phyloP scores from a whole-genome alignment of 73 alveolate genomes.

The Symbiodinium natans region DNA sequence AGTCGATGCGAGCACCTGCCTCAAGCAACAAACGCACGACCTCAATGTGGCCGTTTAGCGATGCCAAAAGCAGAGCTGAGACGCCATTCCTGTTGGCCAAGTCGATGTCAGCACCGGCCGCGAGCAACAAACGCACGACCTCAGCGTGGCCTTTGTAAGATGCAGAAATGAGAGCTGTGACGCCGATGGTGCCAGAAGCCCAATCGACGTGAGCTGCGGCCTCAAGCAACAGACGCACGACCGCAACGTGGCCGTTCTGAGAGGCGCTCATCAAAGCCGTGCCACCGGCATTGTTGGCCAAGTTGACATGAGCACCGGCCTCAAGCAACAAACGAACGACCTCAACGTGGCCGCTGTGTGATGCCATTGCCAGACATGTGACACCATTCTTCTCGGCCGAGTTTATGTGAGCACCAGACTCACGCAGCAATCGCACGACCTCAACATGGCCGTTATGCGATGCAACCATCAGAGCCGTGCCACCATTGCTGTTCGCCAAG shows the following conservation, averaged over 20 bases:
- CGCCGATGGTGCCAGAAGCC: neutral
- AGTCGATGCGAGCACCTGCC: neutral
- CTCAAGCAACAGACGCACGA: neutral
- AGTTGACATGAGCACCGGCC: neutral
- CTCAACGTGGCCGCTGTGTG: neutral
- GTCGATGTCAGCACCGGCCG: neutral
- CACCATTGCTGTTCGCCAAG: neutral
- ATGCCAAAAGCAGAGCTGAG: neutral
- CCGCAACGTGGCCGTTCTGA: neutral
- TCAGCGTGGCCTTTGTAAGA: neutral
- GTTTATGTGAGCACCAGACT: neutral
- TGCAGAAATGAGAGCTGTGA: neutral
- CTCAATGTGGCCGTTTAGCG: neutral
- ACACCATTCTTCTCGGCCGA: neutral
- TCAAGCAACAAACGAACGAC: neutral
- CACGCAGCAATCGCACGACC: neutral
- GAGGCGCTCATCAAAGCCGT: neutral
- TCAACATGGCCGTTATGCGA: neutral
- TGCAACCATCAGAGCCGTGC: constrained; percentile 10
- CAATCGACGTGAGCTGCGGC: neutral
- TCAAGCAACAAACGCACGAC: neutral
- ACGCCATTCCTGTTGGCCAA: neutral
- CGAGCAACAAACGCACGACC: neutral
- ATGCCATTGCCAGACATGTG: neutral
- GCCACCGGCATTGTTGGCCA: neutral